Evolutionary conservation across 148 eudicot genomes (phyloP).

Genomic region (Amaranthus palmeri): DNA sequence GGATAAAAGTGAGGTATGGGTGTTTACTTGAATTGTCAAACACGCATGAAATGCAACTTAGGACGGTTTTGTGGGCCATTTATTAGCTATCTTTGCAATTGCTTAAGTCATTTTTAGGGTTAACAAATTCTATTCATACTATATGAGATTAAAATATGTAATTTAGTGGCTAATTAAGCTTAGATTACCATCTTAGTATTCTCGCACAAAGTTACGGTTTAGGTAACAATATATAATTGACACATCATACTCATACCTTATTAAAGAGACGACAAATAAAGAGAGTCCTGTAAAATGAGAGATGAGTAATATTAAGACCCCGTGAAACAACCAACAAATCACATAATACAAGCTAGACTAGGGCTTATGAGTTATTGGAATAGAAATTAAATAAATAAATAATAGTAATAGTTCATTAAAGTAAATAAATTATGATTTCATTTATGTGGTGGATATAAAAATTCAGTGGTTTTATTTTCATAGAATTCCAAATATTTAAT

Average conservation of each 20-base stretch:
- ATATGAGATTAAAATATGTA: not conserved
- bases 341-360: not conserved
- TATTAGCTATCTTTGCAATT: constrained; percentile 3
- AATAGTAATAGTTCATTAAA: no score
- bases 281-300: not conserved
- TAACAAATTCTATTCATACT: not conserved
- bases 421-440: no score
- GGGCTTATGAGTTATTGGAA: not conserved
- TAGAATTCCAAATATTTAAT: no score
- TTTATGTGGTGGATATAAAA: no score
- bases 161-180: constrained; percentile 3
- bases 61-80: constrained; percentile 22
- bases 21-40: constrained; percentile 14
- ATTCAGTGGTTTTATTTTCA: no score
- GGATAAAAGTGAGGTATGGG: not conserved
- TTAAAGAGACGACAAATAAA: not conserved
- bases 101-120: not conserved
- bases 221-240: no score
- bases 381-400: not conserved
- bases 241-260: no score
- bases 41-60: constrained; percentile 23
- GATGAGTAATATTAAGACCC: no score
- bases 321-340: no score
- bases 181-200: no score
- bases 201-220: no score